Base-by-base conservation (phyloP, 2,329 filamentous ascomycete genomes). In the Venturiaceae sp. region DNA sequence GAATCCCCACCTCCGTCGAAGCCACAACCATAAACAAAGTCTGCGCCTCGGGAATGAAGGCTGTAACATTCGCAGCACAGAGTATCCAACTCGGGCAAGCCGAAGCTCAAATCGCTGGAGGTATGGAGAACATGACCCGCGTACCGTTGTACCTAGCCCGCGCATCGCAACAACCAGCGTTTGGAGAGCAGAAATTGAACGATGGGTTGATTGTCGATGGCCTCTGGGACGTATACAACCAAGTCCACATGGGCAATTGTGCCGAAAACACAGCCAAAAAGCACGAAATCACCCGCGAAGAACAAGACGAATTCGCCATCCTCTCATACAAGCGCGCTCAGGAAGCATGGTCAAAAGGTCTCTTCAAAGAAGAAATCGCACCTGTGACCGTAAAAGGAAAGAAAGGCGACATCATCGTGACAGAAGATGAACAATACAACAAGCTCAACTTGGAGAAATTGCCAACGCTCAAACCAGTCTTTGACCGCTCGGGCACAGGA, bases 211-310 rank as follows among this genome's bases (percentile, higher is more conserved):
- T 97, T 69, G 94, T 94, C 72, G 94, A 99, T 68, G 94, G 94
- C 0, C 75, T 99, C 61, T 96, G 90, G 78, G 94, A 99, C 70
- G 92, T 96, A 14, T 99, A 96, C 74, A 91, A 95, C 71, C 83
- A 96, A 70, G 88, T 96, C 68, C 94, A 97, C 74, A 99, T 99
- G 94, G 94, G 94, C 46, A 91, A 94, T 66, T 99, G 94, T 70
- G 92, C 92, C 16, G 94, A 99, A 77, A 90, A 87, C 64, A 96
- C 92, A 1, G 94, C 89, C 53, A 96, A 95, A 79, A 92, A 92
- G 66, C 82, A 90, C 72, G 77, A 81, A 1, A 82, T 99, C 62
- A 86, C 87, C 8, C 80, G 94, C 14, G 84, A 96, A 72, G 84
- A 88, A 70, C 94, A 99, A 75, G 94, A 99, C 67, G 81, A 87